phyloP scores from a whole-genome alignment of 371 early-diverging fungal genomes.

The Mortierella polycephala region DNA sequence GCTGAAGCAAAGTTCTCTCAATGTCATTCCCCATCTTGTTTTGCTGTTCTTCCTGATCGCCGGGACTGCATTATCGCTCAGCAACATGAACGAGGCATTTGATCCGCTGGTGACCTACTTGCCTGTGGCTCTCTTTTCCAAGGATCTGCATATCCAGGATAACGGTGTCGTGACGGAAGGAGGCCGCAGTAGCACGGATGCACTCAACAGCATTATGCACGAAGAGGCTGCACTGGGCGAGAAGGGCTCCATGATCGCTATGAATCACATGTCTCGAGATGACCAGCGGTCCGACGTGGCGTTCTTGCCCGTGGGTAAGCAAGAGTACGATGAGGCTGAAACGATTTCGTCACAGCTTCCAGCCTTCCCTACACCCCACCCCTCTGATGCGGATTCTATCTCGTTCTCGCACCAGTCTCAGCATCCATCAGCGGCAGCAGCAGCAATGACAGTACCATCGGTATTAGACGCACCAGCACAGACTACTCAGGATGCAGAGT shows the following conservation, averaged over 20 bases:
- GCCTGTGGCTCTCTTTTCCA: conserved; percentile 60
- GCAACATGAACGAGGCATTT: conserved; percentile 70
- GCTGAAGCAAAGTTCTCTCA: conserved; percentile 53
- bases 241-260: conserved; percentile 2
- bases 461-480: neutral
- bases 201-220: neutral
- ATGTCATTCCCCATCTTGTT: conserved; percentile 58
- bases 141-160: conserved; percentile 34
- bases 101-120: conserved; percentile 74
- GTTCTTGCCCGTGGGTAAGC: conserved; percentile 9
- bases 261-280: neutral
- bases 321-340: conserved; percentile 16
- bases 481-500: conserved; percentile 17
- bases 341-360: conserved; percentile 38
- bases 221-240: conserved; percentile 6
- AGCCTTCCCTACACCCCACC: conserved; percentile 41
- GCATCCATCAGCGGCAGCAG: neutral
- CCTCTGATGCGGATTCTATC: conserved; percentile 22
- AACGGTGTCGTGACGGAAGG: conserved; percentile 28
- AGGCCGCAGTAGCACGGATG: neutral
- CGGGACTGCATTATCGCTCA: conserved; percentile 60
- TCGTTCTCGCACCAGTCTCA: conserved; percentile 9
- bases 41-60: conserved; percentile 66
- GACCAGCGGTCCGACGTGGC: conserved; percentile 7
- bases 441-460: too few relatives aligned